A percentile compares a stretch with the other conserved stretches of the same genome.
Evolutionary conservation across 305 asterid genomes (phyloP).

Genomic region (Vinca major): DNA sequence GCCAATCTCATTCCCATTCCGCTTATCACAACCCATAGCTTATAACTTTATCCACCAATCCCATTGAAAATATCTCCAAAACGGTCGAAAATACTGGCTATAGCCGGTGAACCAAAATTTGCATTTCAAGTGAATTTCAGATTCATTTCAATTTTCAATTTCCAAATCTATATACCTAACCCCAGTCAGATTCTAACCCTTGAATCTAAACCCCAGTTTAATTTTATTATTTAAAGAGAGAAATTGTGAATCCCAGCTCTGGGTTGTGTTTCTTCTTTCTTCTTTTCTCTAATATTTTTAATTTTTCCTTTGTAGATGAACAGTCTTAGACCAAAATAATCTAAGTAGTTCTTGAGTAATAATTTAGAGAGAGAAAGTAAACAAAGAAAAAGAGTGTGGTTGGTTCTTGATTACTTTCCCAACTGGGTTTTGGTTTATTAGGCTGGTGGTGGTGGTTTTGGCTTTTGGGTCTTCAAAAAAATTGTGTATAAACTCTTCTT

Average conservation of each 20-base stretch:
- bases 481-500: too few relatives aligned
- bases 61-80: slow-evolving; percentile 15
- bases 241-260: slow-evolving; percentile 36
- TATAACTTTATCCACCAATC: not conserved
- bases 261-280: slow-evolving; percentile 22
- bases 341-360: slow-evolving; percentile 25
- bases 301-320: slow-evolving; percentile 14
- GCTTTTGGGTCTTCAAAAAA: not conserved
- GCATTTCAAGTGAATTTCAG: slow-evolving; percentile 56
- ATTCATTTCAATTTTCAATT: slow-evolving; percentile 49
- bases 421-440: slow-evolving; percentile 14
- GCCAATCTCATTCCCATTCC: slow-evolving; percentile 19
- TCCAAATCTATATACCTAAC: slow-evolving; percentile 36
- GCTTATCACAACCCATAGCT: slow-evolving; percentile 24
- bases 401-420: slow-evolving; percentile 17
- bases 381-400: not conserved
- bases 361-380: slow-evolving; percentile 26
- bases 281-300: not conserved
- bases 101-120: slow-evolving; percentile 29
- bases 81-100: slow-evolving; percentile 27
- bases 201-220: slow-evolving; percentile 34
- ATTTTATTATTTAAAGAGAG: slow-evolving; percentile 70
- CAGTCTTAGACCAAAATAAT: slow-evolving; percentile 26
- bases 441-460: slow-evolving; percentile 5
- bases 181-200: slow-evolving; percentile 56